Percentiles rank a stretch among this genome's conserved stretches.
Evolutionary conservation across 108 stramenopile species (phyloP).

Genomic region (Nannochloropsis gaditana): DNA sequence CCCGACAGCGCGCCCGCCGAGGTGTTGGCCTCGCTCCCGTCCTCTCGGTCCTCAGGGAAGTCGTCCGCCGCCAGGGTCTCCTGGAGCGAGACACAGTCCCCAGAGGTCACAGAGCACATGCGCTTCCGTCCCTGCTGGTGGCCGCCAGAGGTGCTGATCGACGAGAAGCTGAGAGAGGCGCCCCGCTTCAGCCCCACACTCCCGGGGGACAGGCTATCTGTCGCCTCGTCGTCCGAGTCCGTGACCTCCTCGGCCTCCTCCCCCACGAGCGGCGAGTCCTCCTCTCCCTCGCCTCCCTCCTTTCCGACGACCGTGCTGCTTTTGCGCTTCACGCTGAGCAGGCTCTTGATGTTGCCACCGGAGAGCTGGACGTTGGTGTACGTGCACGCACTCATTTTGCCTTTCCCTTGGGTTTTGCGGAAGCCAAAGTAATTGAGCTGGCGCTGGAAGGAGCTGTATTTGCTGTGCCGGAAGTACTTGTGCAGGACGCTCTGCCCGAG

Average conservation of each 20-base stretch:
- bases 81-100: not conserved
- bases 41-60: not conserved
- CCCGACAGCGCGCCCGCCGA: not conserved
- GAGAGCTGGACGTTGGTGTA: not conserved
- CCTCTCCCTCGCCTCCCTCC: not conserved
- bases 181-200: not conserved
- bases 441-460: slow-evolving; percentile 54
- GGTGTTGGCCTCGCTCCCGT: not conserved
- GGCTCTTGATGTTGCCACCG: not conserved
- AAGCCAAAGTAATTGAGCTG: slow-evolving; percentile 62
- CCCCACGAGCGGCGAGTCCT: not conserved
- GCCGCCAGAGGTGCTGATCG: too few species aligned
- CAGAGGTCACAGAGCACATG: not conserved
- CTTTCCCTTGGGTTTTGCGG: slow-evolving; percentile 36
- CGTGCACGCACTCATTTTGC: slow-evolving; percentile 19
- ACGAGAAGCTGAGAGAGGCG: not conserved
- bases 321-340: not conserved
- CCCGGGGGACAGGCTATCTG: not conserved
- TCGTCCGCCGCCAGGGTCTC: not conserved
- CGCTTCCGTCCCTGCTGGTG: not conserved
- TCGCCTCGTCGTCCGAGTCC: not conserved
- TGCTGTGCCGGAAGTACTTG: slow-evolving; percentile 38
- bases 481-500: slow-evolving; percentile 5
- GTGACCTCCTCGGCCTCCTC: not conserved
- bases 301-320: not conserved